Evolutionary conservation across 441 rosid genomes (phyloP), one percentile per base, ranked within the genome.

Genomic region (Eruca vesicaria): DNA sequence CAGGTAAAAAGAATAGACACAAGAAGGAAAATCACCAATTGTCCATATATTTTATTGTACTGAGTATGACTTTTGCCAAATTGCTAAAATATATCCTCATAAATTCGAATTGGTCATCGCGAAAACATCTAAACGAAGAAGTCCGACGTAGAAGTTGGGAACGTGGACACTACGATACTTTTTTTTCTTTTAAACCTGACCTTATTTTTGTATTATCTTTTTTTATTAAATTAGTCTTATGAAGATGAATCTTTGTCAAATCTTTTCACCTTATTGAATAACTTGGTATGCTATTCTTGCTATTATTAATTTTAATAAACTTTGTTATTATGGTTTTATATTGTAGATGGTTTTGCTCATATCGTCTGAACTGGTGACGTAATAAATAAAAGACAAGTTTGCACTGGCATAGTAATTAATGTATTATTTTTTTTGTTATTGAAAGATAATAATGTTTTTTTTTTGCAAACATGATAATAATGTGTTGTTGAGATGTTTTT

Each of bases 131-230:
- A 63, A 69, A 76, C 21, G 61, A 53, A 77, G 41, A 71, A 18
- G 64, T 60, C 38, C 72, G 56, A 60, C 52, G 58, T 72, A 77
- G 64, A 77, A 60, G 73, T 36, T 77, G 70, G 64, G 43, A 72
- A 78, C 73, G 77, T 78, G 80, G 71, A 20, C 64, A 36, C 80
- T 48, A 72, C 58, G 69, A 52, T 15, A 35, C 41, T 60, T 16
- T 57, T 45, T 48, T 16, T 41, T 45, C 9, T 18, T 6, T 55
- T 14, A 6, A 32, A 76, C 12, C 31, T 18, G 55, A 36, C 52
- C 64, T 69, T 52, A 5, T 10, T 31, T 64, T 76, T 3, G 48
- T 45, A 55, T 31, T 43, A 63, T 76, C 16, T 66, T n/a, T n/a
- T n/a, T n/a, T n/a, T n/a, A n/a, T n/a, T n/a, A n/a, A n/a, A n/a